Conservation (phyloP, 2,329 filamentous ascomycete genomes). For the Ampelomyces quisqualis region DNA sequence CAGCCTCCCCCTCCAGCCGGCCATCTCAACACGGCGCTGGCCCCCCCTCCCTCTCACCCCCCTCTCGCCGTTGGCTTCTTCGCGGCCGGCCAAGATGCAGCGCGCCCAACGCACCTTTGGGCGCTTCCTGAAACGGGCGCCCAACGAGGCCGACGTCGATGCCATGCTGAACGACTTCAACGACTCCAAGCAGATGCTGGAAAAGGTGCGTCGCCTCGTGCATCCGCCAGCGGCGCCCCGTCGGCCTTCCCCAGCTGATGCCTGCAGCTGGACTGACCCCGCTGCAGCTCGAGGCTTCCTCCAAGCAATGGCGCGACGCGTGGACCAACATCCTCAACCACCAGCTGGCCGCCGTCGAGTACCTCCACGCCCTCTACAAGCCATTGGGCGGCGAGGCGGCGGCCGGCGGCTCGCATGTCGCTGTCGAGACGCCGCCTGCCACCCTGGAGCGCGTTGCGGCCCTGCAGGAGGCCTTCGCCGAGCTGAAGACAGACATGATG, state of each 20-base stretch:
- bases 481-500: slow-evolving; percentile 69
- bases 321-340: slow-evolving; percentile 72
- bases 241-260: background rate
- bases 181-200: slow-evolving; percentile 72
- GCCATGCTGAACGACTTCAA: slow-evolving; percentile 77
- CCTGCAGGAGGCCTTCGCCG: slow-evolving; percentile 67
- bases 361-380: slow-evolving; percentile 73
- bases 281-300: slow-evolving; percentile 69
- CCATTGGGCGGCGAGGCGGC: slow-evolving; percentile 69
- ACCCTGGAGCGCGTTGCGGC: slow-evolving; percentile 65
- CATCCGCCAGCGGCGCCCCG: background rate
- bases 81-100: slow-evolving; percentile 56
- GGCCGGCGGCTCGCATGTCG: slow-evolving; percentile 50
- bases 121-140: slow-evolving; percentile 68
- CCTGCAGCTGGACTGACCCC: slow-evolving; percentile 1
- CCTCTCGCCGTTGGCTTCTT: too few relatives aligned
- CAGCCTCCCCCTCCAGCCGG: too few relatives aligned
- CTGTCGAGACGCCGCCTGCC: slow-evolving; percentile 61
- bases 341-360: slow-evolving; percentile 66
- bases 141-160: slow-evolving; percentile 74
- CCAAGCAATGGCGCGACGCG: slow-evolving; percentile 73
- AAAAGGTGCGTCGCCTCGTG: slow-evolving; percentile 58
- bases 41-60: too few relatives aligned
- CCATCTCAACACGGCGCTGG: too few relatives aligned
- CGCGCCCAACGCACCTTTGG: slow-evolving; percentile 74